A percentile compares a stretch with the other conserved stretches of the same genome.
phyloP scores from a whole-genome alignment of 2,329 filamentous ascomycete genomes.

The Penicillium sumatraense region DNA sequence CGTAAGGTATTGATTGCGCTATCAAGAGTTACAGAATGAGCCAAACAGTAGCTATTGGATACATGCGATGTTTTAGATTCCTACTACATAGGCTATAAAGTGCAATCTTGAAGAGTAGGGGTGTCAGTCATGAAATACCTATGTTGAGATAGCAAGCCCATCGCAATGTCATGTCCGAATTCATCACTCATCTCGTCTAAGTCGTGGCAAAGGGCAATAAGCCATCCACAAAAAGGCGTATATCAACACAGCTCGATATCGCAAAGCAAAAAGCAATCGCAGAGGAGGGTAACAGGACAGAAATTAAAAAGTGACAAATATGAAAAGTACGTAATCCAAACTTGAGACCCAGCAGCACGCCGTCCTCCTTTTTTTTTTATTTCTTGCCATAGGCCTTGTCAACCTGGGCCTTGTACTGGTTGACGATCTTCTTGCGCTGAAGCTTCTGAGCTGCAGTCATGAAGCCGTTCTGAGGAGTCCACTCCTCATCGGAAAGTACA shows the following conservation, averaged over 20 bases:
- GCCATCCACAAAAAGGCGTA: constrained; percentile 12
- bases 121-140: background rate
- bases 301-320: background rate
- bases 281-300: constrained; percentile 22
- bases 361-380: constrained; percentile 26
- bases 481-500: constrained; percentile 51
- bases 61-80: too few species aligned
- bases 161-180: constrained; percentile 20
- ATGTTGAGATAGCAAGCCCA: constrained; percentile 3
- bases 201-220: constrained; percentile 14
- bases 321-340: background rate
- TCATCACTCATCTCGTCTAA: constrained; percentile 24
- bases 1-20: too few species aligned
- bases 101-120: background rate
- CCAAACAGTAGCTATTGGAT: too few species aligned
- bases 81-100: background rate
- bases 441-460: constrained; percentile 75
- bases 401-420: constrained; percentile 66
- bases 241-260: constrained; percentile 20
- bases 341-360: constrained; percentile 3
- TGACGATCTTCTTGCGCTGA: constrained; percentile 69
- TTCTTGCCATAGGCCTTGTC: constrained; percentile 62
- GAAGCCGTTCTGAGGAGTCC: constrained; percentile 54
- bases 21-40: too few species aligned
- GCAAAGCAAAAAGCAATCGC: constrained; percentile 12